Evolutionary conservation across 2,329 filamentous ascomycete species (phyloP).

Genomic region (Teratosphaeria nubilosa): DNA sequence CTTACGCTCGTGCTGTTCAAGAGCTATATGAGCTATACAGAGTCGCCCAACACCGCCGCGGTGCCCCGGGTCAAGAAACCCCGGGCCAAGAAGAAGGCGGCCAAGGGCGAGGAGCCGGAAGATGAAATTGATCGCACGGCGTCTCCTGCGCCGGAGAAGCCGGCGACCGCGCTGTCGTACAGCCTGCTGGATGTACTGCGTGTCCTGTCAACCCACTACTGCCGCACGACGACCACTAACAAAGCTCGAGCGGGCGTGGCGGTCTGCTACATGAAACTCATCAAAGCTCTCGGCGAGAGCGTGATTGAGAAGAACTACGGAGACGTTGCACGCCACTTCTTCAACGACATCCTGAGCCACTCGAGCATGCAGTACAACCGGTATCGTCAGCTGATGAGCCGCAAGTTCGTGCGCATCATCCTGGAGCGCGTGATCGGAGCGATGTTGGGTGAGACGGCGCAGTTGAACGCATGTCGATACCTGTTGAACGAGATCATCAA

Average conservation of each 20-base stretch:
- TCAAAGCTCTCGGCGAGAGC: constrained; percentile 69
- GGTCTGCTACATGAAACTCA: constrained; percentile 73
- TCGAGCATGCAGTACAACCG: constrained; percentile 69
- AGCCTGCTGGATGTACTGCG: constrained; percentile 69
- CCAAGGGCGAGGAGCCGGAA: constrained; percentile 47
- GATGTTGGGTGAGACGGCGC: constrained; percentile 81
- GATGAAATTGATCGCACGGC: constrained; percentile 64
- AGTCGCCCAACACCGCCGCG: constrained; percentile 41
- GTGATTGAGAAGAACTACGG: constrained; percentile 76
- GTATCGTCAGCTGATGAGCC: constrained; percentile 74
- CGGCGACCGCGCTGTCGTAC: constrained; percentile 59
- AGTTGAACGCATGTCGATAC: constrained; percentile 68
- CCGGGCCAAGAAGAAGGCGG: constrained; percentile 64
- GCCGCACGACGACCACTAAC: constrained; percentile 67
- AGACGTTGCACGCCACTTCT: constrained; percentile 69
- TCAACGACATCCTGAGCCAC: constrained; percentile 69
- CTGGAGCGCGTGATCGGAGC: constrained; percentile 74
- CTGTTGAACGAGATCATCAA: constrained; percentile 84
- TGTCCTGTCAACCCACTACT: constrained; percentile 71
- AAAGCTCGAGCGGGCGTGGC: constrained; percentile 72
- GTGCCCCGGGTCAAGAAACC: constrained; percentile 54
- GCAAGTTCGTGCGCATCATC: constrained; percentile 74
- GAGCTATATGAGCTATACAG: constrained; percentile 49
- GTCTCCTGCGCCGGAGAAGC: constrained; percentile 66
- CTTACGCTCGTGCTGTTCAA: constrained; percentile 76